Base-by-base conservation (phyloP, 169 alveolate species). In the Eimeria praecox region DNA sequence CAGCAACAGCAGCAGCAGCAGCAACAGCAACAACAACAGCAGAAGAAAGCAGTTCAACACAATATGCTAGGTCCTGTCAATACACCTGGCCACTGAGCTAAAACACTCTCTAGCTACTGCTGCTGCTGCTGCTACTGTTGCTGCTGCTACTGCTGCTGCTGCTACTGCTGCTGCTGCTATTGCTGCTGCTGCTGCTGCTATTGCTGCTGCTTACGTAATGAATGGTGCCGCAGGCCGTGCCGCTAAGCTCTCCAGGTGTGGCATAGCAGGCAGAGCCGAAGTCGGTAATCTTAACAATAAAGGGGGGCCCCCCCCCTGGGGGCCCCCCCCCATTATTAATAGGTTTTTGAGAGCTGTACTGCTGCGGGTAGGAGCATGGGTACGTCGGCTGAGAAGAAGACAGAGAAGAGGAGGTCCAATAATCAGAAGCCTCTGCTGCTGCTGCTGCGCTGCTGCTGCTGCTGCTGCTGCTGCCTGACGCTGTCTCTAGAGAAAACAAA, bases 151-250 rank as follows among this genome's bases (percentile, higher is more conserved):
- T 12, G 12, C 56, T 49, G 12, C 56, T 49, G 12, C 56, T 49
- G 56, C 56, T 49, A 12, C 56, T 49, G 56, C 20, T 49, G 56
- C 56, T 49, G 56, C 56, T 49, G 22, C n/a, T 59, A 16, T 12
- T 5, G 20, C 30, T 22, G 69, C 69, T 59, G n/a, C 69, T 59
- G n/a, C 22, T 59, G 69, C 0, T 1, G 69, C n/a, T 59, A n/a
- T n/a, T 59, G 30, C 69, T 59, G 2, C 30, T 59, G 69, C 69
- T 59, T 59, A 59, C 69, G 69, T 59, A 59, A 59, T 59, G 95
- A 78, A 80, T 77, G 0, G 95, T 92, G 16, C 95, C 95, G 85
- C 95, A 92, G 33, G 95, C 92, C 3, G 95, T 92, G 83, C 95
- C 95, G 56, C 90, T 62, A 38, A 92, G 92, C 56, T 92, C 80